Base-by-base conservation (phyloP, 192 early-diverging fungal genomes). In the Kappamyces sp. region DNA sequence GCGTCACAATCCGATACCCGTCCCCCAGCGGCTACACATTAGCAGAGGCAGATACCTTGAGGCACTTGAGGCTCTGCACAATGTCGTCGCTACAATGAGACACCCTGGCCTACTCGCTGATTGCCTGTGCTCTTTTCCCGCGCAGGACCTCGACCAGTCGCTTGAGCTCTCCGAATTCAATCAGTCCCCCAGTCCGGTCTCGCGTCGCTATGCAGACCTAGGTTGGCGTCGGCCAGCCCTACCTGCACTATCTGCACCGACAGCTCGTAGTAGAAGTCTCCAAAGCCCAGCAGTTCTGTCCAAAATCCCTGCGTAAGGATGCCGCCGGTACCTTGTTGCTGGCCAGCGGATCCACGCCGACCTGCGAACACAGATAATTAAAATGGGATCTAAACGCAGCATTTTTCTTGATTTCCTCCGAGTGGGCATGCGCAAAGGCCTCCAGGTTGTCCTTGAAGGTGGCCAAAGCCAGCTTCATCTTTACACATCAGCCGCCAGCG, bases 181-280 rank as follows among this genome's bases (percentile, higher is more conserved):
- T 90, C 23, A 98, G 72, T 2, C 95, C 95, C 4, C 95, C 95
- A 66, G 94, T 97, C 13, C 82, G 62, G 33, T 80, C 80, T 47
- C 93, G 65, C 1, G 91, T 93, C 31, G 84, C 79, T 7, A 95
- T 80, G 63, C 94, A 98, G 0, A 90, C n/a, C n/a, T n/a, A n/a
- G n/a, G n/a, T n/a, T n/a, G n/a, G n/a, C n/a, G n/a, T n/a, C n/a
- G n/a, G n/a, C n/a, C n/a, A n/a, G n/a, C n/a, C n/a, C n/a, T n/a
- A n/a, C 84, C 51, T 94, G 91, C 44, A 87, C 88, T 38, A 95
- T 89, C 55, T 94, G 93, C n/a, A 98, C 85, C 0, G 86, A 90
- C 2, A 98, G 77, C 50, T 97, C 92, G 63, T 92, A 96, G 72
- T 98, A 98, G 73, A 98, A 98, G 66, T 97, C 93, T 10, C 94